Evolutionary conservation across 1,139 yeast genomes (phyloP), one percentile per base, ranked within the genome.

Genomic region (Arxiozyma bovina): DNA sequence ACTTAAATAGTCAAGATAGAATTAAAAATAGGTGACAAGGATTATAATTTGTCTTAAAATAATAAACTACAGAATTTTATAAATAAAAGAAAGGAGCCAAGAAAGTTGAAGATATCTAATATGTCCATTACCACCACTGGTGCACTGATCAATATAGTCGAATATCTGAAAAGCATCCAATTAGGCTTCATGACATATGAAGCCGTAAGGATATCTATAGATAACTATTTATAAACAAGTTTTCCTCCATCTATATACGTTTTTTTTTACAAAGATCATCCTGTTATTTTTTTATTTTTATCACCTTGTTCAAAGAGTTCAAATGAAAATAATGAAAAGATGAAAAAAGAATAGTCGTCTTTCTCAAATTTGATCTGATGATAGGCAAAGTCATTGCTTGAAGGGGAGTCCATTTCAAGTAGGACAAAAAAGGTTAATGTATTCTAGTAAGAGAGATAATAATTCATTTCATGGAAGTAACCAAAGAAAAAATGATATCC

Each of bases 401-500:
- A 34, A 34, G 3, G 12, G 12, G 12, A 8, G 6, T 15, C n/a
- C n/a, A 15, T 34, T 15, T 34, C 12, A 34, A 15, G n/a, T 4
- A 34, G n/a, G 27, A 20, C 42, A 20, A 22, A 30, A 30, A 15
- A 30, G 22, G 42, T 34, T 27, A 17, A 46, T 46, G 49, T 46
- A 46, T 18, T 46, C 49, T 4, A 46, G 3, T 7, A 46, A 34
- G 17, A 20, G 21, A 12, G 34, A 17, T 17, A 34, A 21, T 5
- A 12, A 41, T 7, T 22, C 7, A 30, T 7, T 41, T 6, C 30
- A n/a, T 23, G 34, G 40, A 7, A 18, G 27, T 12, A 47, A 38
- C 18, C 17, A 9, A 11, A 8, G 25, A 11, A 50, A 46, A 8
- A 45, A 54, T 25, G 48, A 54, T 18, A 30, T 45, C 41, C 51